These are phyloP conservation scores for Oropetium thomaeum DNA, from an alignment of 176 grass and related monocot genomes.

Conservation along the genomic window DNA sequence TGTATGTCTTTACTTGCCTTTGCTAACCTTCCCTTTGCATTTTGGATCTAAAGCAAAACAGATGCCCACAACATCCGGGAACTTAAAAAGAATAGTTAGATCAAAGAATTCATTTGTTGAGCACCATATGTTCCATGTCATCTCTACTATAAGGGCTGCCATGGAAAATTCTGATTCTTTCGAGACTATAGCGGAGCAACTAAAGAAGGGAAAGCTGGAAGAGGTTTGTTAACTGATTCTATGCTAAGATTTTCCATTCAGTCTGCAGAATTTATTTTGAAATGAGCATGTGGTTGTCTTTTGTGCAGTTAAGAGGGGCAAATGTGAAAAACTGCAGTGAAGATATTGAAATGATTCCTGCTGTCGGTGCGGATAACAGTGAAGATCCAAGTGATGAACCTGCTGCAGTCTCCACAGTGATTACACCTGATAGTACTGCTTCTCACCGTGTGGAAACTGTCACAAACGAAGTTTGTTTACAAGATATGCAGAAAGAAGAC, in stretches of 20 bases:
- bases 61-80: constrained; percentile 70
- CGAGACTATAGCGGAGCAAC: constrained; percentile 56
- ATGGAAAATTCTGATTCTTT: constrained; percentile 66
- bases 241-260: constrained; percentile 10
- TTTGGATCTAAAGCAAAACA: constrained; percentile 65
- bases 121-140: constrained; percentile 46
- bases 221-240: constrained; percentile 40
- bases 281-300: constrained; percentile 9
- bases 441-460: constrained; percentile 22
- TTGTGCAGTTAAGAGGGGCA: constrained; percentile 34
- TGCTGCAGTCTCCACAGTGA: constrained; percentile 34
- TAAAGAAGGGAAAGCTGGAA: constrained; percentile 60
- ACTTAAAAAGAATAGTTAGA: constrained; percentile 57
- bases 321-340: constrained; percentile 7
- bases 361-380: constrained; percentile 37
- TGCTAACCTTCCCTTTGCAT: constrained; percentile 19
- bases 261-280: constrained; percentile 5
- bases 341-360: constrained; percentile 45
- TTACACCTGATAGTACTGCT: constrained; percentile 32
- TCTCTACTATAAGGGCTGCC: constrained; percentile 60
- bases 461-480: constrained; percentile 18
- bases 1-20: constrained; percentile 25
- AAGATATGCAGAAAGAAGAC: constrained; percentile 35
- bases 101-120: constrained; percentile 67
- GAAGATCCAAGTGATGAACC: constrained; percentile 13